Conservation (phyloP, 495 filamentous ascomycete species). For the Amniculicola lignicola region DNA sequence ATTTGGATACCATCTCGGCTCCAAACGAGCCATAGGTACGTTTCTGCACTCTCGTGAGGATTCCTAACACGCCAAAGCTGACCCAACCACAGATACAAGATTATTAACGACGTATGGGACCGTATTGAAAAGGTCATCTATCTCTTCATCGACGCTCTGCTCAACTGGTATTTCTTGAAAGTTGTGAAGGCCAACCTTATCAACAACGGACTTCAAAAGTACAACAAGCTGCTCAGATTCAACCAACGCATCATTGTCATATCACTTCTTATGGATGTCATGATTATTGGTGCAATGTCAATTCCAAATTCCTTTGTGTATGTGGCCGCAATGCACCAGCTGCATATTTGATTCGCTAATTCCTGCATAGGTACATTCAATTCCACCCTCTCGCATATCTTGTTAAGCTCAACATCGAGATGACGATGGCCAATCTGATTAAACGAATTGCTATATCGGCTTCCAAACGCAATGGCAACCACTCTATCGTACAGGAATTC, state of each 20-base stretch:
- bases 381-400: constrained; percentile 27
- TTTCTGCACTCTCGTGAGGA: not conserved
- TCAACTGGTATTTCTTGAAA: constrained; percentile 29
- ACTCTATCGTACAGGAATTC: constrained; percentile 18
- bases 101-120: constrained; percentile 23
- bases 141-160: constrained; percentile 15
- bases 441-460: constrained; percentile 24
- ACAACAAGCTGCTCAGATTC: constrained; percentile 25
- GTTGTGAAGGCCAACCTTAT: constrained; percentile 24
- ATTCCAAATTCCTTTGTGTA: constrained; percentile 31
- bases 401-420: constrained; percentile 28
- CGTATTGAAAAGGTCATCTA: constrained; percentile 25
- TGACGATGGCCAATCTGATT: constrained; percentile 27
- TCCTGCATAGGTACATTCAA: constrained; percentile 14
- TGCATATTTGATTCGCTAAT: not conserved
- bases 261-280: constrained; percentile 27
- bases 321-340: not conserved
- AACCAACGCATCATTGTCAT: constrained; percentile 25
- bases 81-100: not conserved
- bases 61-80: not conserved
- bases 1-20: constrained; percentile 27
- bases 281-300: constrained; percentile 28
- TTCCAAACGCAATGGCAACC: constrained; percentile 17
- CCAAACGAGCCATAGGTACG: constrained; percentile 11
- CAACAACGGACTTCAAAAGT: constrained; percentile 27